A percentile compares a stretch with the other conserved stretches of the same genome.
phyloP scores from a whole-genome alignment of 768 basidiomycete species.

The Leccinum uliginosum region DNA sequence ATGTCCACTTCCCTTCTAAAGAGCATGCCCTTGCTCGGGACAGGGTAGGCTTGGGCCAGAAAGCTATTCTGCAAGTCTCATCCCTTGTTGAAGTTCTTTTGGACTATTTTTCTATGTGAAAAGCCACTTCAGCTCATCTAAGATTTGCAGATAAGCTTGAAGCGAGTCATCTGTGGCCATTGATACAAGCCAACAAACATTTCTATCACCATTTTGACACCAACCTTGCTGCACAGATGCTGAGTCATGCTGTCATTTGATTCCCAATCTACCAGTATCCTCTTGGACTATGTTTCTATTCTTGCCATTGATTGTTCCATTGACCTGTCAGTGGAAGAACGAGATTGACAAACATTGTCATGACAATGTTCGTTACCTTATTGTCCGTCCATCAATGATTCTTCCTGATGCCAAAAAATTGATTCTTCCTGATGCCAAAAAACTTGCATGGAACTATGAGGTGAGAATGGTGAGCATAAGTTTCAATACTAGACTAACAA shows the following conservation, averaged over 20 bases:
- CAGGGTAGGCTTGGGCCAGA: slow-evolving; percentile 24
- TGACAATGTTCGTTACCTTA: slow-evolving; percentile 50
- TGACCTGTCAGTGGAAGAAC: slow-evolving; percentile 71
- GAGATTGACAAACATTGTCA: slow-evolving; percentile 80
- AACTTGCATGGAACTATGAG: slow-evolving; percentile 69
- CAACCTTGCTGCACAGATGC: slow-evolving; percentile 25
- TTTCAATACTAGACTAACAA: slow-evolving; percentile 1
- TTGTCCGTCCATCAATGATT: slow-evolving; percentile 42
- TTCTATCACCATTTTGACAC: slow-evolving; percentile 62
- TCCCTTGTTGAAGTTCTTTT: slow-evolving; percentile 62
- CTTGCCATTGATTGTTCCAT: slow-evolving; percentile 68
- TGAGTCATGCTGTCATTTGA: slow-evolving; percentile 28
- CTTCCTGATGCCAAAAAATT: too few relatives aligned
- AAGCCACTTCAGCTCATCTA: slow-evolving; percentile 21
- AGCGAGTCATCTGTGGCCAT: slow-evolving; percentile 29
- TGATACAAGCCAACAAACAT: slow-evolving; percentile 47
- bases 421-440: too few relatives aligned
- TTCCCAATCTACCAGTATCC: slow-evolving; percentile 16
- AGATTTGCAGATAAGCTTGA: slow-evolving; percentile 31
- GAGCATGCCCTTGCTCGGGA: slow-evolving; percentile 45
- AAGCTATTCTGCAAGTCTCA: slow-evolving; percentile 39
- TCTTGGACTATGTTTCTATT: slow-evolving; percentile 63
- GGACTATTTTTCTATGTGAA: slow-evolving; percentile 35
- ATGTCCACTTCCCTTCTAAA: slow-evolving; percentile 54
- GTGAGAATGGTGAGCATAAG: slow-evolving; percentile 37